These are phyloP conservation scores for Penicillium sumatraense DNA, from an alignment of 2,329 filamentous ascomycete genomes.

Conservation along the genomic window DNA sequence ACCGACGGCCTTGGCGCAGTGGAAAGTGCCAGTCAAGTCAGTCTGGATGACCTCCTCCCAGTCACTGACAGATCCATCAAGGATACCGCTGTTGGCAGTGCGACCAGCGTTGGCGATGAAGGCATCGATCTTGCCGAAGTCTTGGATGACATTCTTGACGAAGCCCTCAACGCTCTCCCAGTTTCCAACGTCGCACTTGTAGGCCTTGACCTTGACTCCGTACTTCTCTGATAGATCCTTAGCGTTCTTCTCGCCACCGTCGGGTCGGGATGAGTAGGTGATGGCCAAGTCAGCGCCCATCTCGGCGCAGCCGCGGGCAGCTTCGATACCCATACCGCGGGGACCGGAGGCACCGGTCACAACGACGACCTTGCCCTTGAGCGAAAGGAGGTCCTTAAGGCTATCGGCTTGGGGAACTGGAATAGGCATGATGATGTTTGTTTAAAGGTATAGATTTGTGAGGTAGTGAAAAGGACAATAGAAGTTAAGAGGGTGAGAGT, in stretches of 20 bases:
- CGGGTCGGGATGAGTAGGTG: constrained; percentile 67
- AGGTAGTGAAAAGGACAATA: not conserved
- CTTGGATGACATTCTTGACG: constrained; percentile 64
- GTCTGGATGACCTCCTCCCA: constrained; percentile 79
- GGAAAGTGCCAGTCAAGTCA: constrained; percentile 83
- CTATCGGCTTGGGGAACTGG: constrained; percentile 38
- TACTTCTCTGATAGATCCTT: constrained; percentile 63
- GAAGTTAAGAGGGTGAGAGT: not conserved
- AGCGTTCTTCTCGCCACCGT: constrained; percentile 69
- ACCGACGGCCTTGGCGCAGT: constrained; percentile 88
- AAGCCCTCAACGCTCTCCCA: constrained; percentile 62
- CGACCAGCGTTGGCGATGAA: constrained; percentile 73
- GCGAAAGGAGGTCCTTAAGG: constrained; percentile 51
- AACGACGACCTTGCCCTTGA: constrained; percentile 40
- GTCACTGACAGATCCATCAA: constrained; percentile 72
- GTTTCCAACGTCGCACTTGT: constrained; percentile 66
- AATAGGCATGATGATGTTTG: constrained; percentile 43
- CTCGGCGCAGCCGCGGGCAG: constrained; percentile 67
- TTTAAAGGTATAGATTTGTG: not conserved
- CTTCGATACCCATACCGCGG: constrained; percentile 70
- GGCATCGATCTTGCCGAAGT: constrained; percentile 72
- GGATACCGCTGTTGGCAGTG: constrained; percentile 69
- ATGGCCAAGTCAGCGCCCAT: constrained; percentile 68
- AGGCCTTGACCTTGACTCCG: constrained; percentile 69
- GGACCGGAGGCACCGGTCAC: constrained; percentile 61